A percentile compares a stretch with the other conserved stretches of the same genome.
These are phyloP conservation scores for Annona squamosa DNA, from an alignment of 164 flowering plant genomes.

Conservation along the genomic window DNA sequence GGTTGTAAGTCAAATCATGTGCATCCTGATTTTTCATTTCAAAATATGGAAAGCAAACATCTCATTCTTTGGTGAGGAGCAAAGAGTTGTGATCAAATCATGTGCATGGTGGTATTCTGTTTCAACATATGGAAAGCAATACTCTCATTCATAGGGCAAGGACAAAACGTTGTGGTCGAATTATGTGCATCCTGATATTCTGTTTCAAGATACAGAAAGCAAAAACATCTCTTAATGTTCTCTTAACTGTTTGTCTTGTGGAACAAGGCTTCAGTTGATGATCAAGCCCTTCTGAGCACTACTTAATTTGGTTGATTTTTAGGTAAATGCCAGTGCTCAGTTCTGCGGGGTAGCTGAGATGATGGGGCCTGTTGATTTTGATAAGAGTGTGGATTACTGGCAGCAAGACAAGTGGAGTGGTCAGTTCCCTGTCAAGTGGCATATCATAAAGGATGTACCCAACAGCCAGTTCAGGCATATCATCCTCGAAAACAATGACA, in stretches of 20 bases:
- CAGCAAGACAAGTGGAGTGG: constrained; percentile 98
- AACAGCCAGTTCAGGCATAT: constrained; percentile 86
- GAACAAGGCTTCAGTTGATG: background rate
- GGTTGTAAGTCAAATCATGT: too few relatives aligned
- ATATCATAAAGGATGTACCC: constrained; percentile 86
- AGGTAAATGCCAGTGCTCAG: constrained; percentile 98
- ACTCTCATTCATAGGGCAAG: too few relatives aligned
- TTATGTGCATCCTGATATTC: too few relatives aligned
- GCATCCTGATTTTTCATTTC: too few relatives aligned
- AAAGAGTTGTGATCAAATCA: background rate
- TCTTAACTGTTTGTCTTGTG: background rate
- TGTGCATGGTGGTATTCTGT: background rate
- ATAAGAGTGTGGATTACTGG: constrained; percentile 85
- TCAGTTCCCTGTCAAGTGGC: constrained; percentile 92
- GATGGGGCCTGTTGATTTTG: constrained; percentile 92
- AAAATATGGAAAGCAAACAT: too few relatives aligned
- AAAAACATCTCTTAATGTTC: too few relatives aligned
- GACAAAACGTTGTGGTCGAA: too few relatives aligned
- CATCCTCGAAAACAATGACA: constrained; percentile 84
- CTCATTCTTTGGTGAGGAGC: too few relatives aligned
- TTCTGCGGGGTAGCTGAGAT: constrained; percentile 97
- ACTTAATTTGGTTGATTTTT: constrained; percentile 5
- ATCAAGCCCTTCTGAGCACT: background rate
- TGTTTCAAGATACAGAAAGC: too few relatives aligned
- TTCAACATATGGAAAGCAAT: background rate